Evolutionary conservation across 805 yeast genomes (phyloP).

Genomic region (Candida pseudofarinosa): DNA sequence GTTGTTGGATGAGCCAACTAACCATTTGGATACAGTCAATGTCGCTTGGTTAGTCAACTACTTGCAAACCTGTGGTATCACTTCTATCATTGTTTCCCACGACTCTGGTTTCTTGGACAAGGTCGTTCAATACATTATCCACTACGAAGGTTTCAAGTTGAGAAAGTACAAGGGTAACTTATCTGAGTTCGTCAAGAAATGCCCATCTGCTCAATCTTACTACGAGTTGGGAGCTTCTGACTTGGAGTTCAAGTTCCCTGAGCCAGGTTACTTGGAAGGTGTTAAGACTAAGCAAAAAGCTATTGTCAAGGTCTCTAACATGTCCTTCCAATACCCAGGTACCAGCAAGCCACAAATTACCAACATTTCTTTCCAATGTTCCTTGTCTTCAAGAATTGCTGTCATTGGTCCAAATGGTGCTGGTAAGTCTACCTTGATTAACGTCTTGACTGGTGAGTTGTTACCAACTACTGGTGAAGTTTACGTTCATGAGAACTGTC

Average conservation of each 20-base stretch:
- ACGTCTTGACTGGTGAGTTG: conserved; percentile 98
- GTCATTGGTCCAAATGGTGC: conserved; percentile 99
- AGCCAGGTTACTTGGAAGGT: conserved; percentile 99
- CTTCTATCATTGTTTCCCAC: conserved; percentile 98
- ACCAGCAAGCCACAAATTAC: conserved; percentile 90
- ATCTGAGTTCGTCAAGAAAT: conserved; percentile 96
- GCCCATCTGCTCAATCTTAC: conserved; percentile 98
- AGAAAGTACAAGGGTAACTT: conserved; percentile 99
- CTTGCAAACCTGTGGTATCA: conserved; percentile 97
- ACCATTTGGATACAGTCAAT: conserved; percentile 99
- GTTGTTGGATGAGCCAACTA: conserved; percentile 98
- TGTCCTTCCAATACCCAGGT: conserved; percentile 99
- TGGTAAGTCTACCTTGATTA: conserved; percentile 98
- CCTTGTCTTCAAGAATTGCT: conserved; percentile 98
- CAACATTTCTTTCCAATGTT: conserved; percentile 97
- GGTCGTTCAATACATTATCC: conserved; percentile 96
- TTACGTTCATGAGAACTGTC: conserved; percentile 98
- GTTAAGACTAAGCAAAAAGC: conserved; percentile 99
- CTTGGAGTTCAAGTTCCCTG: conserved; percentile 96
- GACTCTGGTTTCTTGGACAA: conserved; percentile 99
- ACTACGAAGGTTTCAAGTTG: conserved; percentile 99
- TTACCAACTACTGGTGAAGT: conserved; percentile 98
- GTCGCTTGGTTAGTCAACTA: conserved; percentile 99
- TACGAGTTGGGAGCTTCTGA: conserved; percentile 98
- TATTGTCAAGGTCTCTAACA: conserved; percentile 94